These are phyloP conservation scores for Iberis pinnata DNA, from an alignment of 345 rosid genomes.

Conservation along the genomic window DNA sequence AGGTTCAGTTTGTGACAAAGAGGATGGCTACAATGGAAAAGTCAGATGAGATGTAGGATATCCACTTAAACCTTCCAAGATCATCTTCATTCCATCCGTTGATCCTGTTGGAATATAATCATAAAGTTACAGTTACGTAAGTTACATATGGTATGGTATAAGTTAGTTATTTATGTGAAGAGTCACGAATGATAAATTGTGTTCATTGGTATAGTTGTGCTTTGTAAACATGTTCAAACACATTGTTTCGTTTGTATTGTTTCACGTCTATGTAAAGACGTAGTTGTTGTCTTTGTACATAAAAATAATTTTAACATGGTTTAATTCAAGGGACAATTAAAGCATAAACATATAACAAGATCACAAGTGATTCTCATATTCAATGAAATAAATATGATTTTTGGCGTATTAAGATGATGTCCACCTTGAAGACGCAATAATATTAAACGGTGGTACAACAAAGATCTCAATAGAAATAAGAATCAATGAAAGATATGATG, in stretches of 20 bases:
- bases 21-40: constrained; percentile 38
- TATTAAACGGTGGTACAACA: background rate
- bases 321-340: background rate
- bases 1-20: constrained; percentile 55
- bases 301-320: background rate
- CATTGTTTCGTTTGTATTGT: too few species aligned
- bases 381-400: background rate
- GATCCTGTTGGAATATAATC: too few species aligned
- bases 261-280: too few species aligned
- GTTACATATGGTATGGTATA: too few species aligned
- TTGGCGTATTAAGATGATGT: background rate
- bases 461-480: too few species aligned
- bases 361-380: background rate
- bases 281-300: too few species aligned
- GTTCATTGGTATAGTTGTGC: too few species aligned
- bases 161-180: too few species aligned
- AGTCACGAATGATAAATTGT: too few species aligned
- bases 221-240: too few species aligned
- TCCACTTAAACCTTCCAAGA: background rate
- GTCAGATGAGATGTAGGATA: constrained; percentile 13
- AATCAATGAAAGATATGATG: background rate
- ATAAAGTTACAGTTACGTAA: too few species aligned
- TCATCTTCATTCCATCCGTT: too few species aligned
- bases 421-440: background rate
- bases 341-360: background rate